phyloP scores from a whole-genome alignment of 192 early-diverging fungal species.

The Gaertneriomyces semiglobifer region DNA sequence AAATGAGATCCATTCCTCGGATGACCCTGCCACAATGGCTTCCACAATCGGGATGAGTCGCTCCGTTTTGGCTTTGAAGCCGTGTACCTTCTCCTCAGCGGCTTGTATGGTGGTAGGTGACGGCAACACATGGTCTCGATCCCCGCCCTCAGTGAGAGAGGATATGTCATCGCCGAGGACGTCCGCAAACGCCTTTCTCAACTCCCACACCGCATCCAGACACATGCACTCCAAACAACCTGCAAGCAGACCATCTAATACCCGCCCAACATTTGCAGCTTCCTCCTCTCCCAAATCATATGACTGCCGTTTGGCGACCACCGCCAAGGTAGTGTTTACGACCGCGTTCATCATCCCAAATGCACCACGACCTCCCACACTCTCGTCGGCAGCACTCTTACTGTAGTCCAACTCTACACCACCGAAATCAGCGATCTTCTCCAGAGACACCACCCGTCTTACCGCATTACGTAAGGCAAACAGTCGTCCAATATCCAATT shows the following conservation, averaged over 20 bases:
- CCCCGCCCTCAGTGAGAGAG: background rate
- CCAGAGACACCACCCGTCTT: constrained; percentile 14
- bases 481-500: constrained; percentile 8
- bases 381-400: constrained; percentile 6
- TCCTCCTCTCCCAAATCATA: background rate
- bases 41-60: constrained; percentile 21
- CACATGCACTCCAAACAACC: constrained; percentile 15
- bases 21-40: constrained; percentile 24
- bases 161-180: background rate
- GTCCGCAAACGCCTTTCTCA: constrained; percentile 11
- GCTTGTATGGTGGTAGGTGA: too few relatives aligned
- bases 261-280: constrained; percentile 1
- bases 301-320: constrained; percentile 2
- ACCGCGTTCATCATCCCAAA: constrained; percentile 30
- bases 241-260: constrained; percentile 11
- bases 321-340: constrained; percentile 10
- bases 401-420: constrained; percentile 1
- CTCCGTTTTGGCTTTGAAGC: constrained; percentile 6
- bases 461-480: constrained; percentile 23
- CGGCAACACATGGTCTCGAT: constrained; percentile 1
- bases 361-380: background rate
- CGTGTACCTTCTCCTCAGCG: background rate
- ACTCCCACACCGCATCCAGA: constrained; percentile 23
- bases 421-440: constrained; percentile 16
- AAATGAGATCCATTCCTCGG: constrained; percentile 17